Evolutionary conservation across 495 filamentous ascomycete genomes (phyloP).

Genomic region (Aspergillus steynii): DNA sequence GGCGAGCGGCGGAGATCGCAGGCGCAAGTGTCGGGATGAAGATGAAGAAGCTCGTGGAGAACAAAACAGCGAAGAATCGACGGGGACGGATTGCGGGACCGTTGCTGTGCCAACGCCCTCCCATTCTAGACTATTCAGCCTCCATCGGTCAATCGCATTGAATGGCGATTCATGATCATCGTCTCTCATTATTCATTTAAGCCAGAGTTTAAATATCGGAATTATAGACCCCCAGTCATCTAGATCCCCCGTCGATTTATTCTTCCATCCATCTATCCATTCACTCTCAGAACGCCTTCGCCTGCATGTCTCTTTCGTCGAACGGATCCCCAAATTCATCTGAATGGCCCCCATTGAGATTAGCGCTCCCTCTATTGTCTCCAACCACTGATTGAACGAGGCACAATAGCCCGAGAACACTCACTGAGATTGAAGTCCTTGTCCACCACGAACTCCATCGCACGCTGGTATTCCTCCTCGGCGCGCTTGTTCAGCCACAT

Average conservation of each 20-base stretch:
- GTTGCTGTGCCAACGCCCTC: slow-evolving; percentile 20
- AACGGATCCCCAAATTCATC: slow-evolving; percentile 58
- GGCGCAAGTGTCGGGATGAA: not conserved
- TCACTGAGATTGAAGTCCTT: slow-evolving; percentile 48
- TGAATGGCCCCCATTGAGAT: slow-evolving; percentile 15
- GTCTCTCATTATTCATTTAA: slow-evolving; percentile 35
- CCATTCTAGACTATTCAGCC: not conserved
- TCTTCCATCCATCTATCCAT: slow-evolving; percentile 1
- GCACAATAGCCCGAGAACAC: slow-evolving; percentile 1
- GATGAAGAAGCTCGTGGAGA: slow-evolving; percentile 1
- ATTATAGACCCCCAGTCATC: slow-evolving; percentile 6
- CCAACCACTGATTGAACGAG: not conserved
- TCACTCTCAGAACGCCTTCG: slow-evolving; percentile 49
- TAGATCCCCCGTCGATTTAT: not conserved
- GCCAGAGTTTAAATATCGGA: not conserved
- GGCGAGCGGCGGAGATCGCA: not conserved
- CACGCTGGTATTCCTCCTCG: slow-evolving; percentile 60
- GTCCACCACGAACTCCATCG: slow-evolving; percentile 49
- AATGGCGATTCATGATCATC: slow-evolving; percentile 13
- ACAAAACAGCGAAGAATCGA: slow-evolving; percentile 11
- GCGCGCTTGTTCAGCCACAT: slow-evolving; percentile 62
- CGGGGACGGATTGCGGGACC: slow-evolving; percentile 1
- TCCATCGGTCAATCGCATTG: not conserved
- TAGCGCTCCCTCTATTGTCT: not conserved
- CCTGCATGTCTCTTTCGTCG: slow-evolving; percentile 62